Evolutionary conservation across 345 rosid species (phyloP).

Genomic region (Eucalyptus lansdowneana): DNA sequence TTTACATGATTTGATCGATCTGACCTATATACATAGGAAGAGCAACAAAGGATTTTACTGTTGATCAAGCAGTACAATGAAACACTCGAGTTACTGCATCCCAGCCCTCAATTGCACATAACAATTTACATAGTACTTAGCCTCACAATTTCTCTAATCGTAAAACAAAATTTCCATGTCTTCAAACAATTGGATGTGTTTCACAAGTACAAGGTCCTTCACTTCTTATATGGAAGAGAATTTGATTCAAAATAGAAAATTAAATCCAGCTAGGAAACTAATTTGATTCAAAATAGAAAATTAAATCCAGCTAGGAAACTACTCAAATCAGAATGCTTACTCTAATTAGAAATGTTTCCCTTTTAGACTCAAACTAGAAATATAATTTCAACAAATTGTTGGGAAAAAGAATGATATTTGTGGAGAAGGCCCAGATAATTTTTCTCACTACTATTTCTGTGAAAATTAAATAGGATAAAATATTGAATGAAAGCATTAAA

Average conservation of each 20-base stretch:
- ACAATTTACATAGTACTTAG: not conserved
- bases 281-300: not conserved
- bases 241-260: not conserved
- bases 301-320: not conserved
- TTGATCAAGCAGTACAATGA: too few relatives aligned
- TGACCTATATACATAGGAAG: not conserved
- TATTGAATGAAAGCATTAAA: too few relatives aligned
- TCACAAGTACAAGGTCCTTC: not conserved
- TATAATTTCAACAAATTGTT: too few relatives aligned
- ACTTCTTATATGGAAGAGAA: not conserved
- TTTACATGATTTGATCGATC: fast-evolving
- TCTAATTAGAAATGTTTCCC: not conserved
- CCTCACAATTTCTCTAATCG: not conserved
- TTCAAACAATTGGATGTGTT: not conserved
- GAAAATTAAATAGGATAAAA: too few relatives aligned
- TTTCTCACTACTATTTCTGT: too few relatives aligned
- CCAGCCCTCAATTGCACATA: not conserved
- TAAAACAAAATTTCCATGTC: not conserved
- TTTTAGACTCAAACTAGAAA: not conserved
- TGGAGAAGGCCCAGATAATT: too few relatives aligned
- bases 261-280: not conserved
- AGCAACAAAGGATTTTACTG: too few relatives aligned
- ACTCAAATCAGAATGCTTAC: not conserved
- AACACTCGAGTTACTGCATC: not conserved
- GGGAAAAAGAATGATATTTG: too few relatives aligned